A percentile compares a stretch with the other conserved stretches of the same genome.
These are phyloP conservation scores for Musa schizocarpa DNA, from an alignment of 176 grass and related monocot species.

Conservation along the genomic window DNA sequence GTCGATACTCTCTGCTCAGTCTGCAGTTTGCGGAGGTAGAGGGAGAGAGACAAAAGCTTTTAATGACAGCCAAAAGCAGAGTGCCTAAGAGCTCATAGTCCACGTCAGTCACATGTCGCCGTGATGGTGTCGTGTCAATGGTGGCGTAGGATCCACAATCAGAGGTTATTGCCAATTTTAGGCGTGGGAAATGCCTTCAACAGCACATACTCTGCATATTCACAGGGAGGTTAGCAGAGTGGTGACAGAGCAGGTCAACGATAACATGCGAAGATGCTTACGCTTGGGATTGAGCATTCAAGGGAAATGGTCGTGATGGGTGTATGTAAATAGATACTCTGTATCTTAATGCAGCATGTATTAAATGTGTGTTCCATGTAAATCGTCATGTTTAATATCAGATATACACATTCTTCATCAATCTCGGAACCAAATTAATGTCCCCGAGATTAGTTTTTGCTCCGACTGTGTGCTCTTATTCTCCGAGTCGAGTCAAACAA, in stretches of 20 bases:
- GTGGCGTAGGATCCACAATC: neutral
- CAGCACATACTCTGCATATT: too few species aligned
- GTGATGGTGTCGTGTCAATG: too few species aligned
- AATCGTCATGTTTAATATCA: neutral
- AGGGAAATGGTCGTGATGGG: neutral
- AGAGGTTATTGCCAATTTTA: neutral
- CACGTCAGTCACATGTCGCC: neutral
- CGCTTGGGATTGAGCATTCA: neutral
- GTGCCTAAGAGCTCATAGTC: conserved; percentile 39
- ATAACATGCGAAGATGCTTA: neutral
- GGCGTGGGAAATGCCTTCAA: too few species aligned
- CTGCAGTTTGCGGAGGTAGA: conserved; percentile 85
- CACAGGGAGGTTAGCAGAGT: neutral
- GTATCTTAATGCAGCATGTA: neutral
- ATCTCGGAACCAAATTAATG: neutral
- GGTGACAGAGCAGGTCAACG: neutral
- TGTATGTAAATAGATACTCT: neutral
- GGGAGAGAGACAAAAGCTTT: conserved; percentile 77
- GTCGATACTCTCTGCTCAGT: conserved; percentile 84
- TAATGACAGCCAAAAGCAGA: conserved; percentile 59
- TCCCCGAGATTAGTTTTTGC: too few species aligned
- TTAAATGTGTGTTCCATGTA: conserved; percentile 8
- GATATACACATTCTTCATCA: neutral
- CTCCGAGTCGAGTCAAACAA: too few species aligned
- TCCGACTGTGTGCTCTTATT: too few species aligned